Conservation (phyloP, 345 rosid genomes). For the Eucalyptus rudis region DNA sequence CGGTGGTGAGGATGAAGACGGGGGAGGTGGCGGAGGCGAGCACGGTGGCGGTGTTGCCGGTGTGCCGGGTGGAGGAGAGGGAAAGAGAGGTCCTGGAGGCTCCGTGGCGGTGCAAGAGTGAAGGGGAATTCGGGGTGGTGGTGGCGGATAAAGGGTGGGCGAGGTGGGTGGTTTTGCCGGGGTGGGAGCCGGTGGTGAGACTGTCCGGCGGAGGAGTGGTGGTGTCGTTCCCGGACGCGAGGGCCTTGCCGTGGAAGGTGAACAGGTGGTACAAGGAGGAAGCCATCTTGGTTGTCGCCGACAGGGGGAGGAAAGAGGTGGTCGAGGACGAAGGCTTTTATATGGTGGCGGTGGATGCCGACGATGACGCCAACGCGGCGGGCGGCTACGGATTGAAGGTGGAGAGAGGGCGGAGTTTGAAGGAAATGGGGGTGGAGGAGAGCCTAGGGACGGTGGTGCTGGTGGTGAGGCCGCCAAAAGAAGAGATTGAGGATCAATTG, state of each 20-base stretch:
- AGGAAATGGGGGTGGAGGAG: constrained; percentile 38
- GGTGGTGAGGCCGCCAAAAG: constrained; percentile 73
- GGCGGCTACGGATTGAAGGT: constrained; percentile 25
- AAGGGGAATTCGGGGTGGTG: constrained; percentile 72
- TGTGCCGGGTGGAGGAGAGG: constrained; percentile 48
- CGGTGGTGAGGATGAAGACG: constrained; percentile 54
- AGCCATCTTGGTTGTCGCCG: constrained; percentile 56
- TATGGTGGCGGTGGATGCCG: constrained; percentile 25
- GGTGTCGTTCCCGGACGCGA: constrained; percentile 62
- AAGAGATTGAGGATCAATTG: constrained; percentile 48
- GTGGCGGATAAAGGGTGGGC: constrained; percentile 71
- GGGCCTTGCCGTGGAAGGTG: constrained; percentile 60
- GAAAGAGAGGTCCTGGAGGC: constrained; percentile 48
- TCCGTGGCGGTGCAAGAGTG: constrained; percentile 32
- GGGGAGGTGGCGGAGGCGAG: constrained; percentile 83
- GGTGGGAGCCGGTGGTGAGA: constrained; percentile 42
- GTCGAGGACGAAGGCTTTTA: constrained; percentile 54
- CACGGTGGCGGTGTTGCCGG: constrained; percentile 59
- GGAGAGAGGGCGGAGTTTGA: constrained; percentile 61
- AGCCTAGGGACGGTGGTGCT: constrained; percentile 50
- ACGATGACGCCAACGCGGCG: neutral
- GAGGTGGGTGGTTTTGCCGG: constrained; percentile 83
- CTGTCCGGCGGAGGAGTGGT: constrained; percentile 51
- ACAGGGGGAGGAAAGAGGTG: constrained; percentile 47
- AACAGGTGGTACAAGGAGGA: constrained; percentile 70